Conservation (phyloP, 441 rosid genomes). For the Erodium moschatum region DNA sequence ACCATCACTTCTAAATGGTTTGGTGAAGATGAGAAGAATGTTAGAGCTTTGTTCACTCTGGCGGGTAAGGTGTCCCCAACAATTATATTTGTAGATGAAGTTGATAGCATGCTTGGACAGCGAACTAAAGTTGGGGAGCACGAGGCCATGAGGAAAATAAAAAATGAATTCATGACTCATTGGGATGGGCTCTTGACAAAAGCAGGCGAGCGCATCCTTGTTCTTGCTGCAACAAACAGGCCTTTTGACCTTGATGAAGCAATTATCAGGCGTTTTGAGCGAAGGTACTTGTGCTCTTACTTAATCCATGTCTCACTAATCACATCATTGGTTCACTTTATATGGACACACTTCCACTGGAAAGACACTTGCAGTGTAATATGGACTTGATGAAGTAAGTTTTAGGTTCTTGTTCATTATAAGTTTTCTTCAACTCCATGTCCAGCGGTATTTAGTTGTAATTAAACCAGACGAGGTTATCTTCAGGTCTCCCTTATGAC, state of each 20-base stretch:
- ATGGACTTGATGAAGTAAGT: not conserved
- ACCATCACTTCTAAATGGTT: conserved; percentile 66
- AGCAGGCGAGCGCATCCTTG: conserved; percentile 71
- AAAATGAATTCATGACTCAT: conserved; percentile 90
- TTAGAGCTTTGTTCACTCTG: conserved; percentile 3
- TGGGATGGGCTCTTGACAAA: conserved; percentile 89
- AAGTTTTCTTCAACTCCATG: not conserved
- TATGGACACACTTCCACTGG: not conserved
- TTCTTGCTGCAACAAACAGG: conserved; percentile 88
- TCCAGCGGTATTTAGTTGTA: not conserved
- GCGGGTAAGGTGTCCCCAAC: conserved; percentile 67
- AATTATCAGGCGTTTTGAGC: conserved; percentile 41
- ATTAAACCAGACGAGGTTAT: not conserved
- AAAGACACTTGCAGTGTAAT: not conserved
- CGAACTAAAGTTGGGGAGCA: conserved; percentile 91
- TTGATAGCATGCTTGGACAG: conserved; percentile 92
- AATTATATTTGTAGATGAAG: conserved; percentile 91
- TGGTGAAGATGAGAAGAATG: not conserved
- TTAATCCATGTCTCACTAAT: no score
- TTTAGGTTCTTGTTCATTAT: not conserved
- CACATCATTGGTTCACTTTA: no score
- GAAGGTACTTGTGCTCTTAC: not conserved
- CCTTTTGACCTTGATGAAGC: conserved; percentile 97
- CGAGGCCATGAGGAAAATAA: conserved; percentile 96
- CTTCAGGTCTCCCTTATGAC: not conserved